phyloP scores from a whole-genome alignment of 768 basidiomycete species.

The Daedaleopsis nitida region DNA sequence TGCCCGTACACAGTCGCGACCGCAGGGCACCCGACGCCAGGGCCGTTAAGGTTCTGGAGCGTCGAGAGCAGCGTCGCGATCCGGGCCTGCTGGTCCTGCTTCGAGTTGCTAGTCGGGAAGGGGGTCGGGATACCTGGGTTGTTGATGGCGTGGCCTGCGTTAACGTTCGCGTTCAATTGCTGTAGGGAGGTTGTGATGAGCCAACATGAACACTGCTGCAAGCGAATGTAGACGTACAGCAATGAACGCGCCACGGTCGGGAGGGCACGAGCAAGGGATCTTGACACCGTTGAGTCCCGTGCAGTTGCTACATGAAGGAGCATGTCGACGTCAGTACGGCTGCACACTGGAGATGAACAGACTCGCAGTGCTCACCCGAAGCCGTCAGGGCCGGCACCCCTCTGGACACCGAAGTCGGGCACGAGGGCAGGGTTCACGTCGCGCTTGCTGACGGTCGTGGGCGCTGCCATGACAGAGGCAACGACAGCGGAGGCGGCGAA shows the following conservation, averaged over 20 bases:
- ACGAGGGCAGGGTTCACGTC: constrained; percentile 22
- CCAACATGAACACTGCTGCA: not conserved
- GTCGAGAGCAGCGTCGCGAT: constrained; percentile 63
- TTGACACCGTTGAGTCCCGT: constrained; percentile 34
- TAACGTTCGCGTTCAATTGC: constrained; percentile 47
- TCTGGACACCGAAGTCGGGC: constrained; percentile 21
- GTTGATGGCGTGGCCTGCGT: constrained; percentile 62
- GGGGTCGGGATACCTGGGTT: constrained; percentile 59
- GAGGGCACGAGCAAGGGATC: constrained; percentile 42
- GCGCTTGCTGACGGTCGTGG: constrained; percentile 7
- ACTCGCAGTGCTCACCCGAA: not conserved
- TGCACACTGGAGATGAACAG: too few species aligned
- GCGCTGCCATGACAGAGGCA: constrained; percentile 12
- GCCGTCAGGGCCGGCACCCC: constrained; percentile 22
- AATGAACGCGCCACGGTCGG: constrained; percentile 26
- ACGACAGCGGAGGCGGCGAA: constrained; percentile 29
- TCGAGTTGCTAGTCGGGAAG: constrained; percentile 65
- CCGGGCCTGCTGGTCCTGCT: constrained; percentile 53
- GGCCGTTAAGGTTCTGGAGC: constrained; percentile 72
- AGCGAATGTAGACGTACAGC: not conserved
- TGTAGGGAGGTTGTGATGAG: not conserved
- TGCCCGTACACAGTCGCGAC: constrained; percentile 45
- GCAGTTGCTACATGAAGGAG: constrained; percentile 28
- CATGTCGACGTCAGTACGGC: not conserved
- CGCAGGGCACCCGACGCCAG: constrained; percentile 69